Percentiles rank a stretch among this genome's conserved stretches.
phyloP scores from a whole-genome alignment of 1,284 basidiomycete species.

The Stereum hirsutum region DNA sequence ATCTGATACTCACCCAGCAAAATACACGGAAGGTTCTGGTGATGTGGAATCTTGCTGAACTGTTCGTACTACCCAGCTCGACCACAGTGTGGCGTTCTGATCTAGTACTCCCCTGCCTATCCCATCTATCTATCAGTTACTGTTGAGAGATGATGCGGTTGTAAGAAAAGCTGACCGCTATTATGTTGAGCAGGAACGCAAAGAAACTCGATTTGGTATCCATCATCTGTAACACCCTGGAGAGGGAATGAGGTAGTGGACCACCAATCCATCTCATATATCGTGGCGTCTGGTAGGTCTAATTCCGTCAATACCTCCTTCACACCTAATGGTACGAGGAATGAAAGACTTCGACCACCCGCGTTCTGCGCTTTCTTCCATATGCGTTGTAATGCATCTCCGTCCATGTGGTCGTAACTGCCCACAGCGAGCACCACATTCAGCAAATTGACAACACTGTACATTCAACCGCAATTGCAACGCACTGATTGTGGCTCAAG shows the following conservation, averaged over 20 bases:
- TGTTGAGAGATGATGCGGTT: background rate
- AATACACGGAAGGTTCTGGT: slow-evolving; percentile 14
- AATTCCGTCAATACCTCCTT: slow-evolving; percentile 17
- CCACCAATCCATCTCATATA: slow-evolving; percentile 26
- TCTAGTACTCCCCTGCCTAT: slow-evolving; percentile 21
- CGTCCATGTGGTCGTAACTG: slow-evolving; percentile 26
- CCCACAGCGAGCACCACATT: background rate
- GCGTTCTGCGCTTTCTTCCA: slow-evolving; percentile 10
- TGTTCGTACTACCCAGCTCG: slow-evolving; percentile 22
- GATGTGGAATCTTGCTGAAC: background rate
- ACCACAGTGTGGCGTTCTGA: slow-evolving; percentile 21
- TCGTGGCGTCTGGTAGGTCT: slow-evolving; percentile 16
- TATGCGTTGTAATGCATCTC: slow-evolving; percentile 17
- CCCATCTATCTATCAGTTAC: background rate
- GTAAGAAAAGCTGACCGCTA: slow-evolving; percentile 18
- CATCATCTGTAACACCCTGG: background rate
- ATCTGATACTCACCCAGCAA: slow-evolving; percentile 16
- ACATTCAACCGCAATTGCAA: background rate
- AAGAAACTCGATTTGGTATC: slow-evolving; percentile 14
- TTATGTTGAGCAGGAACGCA: slow-evolving; percentile 25
- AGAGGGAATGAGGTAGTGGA: slow-evolving; percentile 10
- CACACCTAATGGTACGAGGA: slow-evolving; percentile 20
- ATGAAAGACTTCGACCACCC: slow-evolving; percentile 12
- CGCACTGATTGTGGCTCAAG: slow-evolving; percentile 26
- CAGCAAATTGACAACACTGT: background rate